Evolutionary conservation across 345 rosid species (phyloP).

Genomic region (Acer saccharum): DNA sequence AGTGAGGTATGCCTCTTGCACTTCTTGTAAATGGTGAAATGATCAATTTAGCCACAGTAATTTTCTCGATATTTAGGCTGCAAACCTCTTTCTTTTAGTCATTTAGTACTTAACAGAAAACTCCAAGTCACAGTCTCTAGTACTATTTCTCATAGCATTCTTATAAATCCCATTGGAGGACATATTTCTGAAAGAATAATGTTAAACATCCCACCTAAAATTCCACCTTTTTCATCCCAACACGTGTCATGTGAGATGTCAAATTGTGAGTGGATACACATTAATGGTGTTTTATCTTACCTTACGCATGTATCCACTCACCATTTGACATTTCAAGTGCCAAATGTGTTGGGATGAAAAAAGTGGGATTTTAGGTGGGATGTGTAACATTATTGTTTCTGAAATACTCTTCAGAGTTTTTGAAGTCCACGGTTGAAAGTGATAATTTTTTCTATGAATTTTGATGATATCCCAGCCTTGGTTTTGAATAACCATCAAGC

Average conservation of each 20-base stretch:
- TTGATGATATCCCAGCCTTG: background rate
- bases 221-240: too few species aligned
- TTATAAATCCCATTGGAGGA: background rate
- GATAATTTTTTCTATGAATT: background rate
- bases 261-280: too few species aligned
- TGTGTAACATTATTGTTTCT: background rate
- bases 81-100: background rate
- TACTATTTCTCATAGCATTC: background rate
- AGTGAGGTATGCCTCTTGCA: slow-evolving; percentile 34
- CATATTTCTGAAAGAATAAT: background rate
- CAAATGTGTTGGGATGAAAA: too few species aligned
- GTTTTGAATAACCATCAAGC: background rate
- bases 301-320: too few species aligned
- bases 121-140: background rate
- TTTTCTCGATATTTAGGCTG: background rate
- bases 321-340: too few species aligned
- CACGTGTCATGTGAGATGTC: too few species aligned
- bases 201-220: too few species aligned
- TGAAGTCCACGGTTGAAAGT: background rate
- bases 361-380: too few species aligned
- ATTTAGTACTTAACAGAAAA: background rate
- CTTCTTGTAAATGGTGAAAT: background rate
- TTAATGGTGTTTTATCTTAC: too few species aligned
- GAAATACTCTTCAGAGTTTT: background rate
- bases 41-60: background rate